A percentile compares a stretch with the other conserved stretches of the same genome.
Conservation (phyloP, 2,329 filamentous ascomycete species). For the Botrytis cinerea region DNA sequence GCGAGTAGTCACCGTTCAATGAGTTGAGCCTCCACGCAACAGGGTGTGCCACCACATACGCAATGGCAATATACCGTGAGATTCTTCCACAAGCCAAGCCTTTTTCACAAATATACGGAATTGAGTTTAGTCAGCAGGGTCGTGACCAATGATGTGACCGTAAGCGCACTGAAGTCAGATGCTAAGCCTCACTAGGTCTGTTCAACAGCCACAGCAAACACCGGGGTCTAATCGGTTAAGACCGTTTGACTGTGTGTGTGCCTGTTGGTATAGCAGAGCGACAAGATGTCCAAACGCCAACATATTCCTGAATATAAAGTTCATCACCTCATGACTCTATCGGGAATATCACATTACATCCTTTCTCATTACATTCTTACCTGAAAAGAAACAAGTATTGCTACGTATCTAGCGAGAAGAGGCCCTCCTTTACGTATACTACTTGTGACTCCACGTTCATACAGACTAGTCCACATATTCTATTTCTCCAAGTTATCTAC, state of each 20-base stretch:
- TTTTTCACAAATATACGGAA: background rate
- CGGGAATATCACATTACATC: background rate
- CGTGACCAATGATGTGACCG: slow-evolving; percentile 9
- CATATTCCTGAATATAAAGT: background rate
- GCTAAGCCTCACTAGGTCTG: slow-evolving; percentile 18
- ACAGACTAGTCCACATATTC: background rate
- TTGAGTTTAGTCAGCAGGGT: background rate
- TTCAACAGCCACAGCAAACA: slow-evolving; percentile 13
- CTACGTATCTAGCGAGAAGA: background rate
- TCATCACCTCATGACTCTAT: slow-evolving; percentile 7
- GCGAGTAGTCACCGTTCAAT: background rate
- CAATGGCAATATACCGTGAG: background rate
- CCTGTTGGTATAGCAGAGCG: background rate
- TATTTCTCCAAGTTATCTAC: background rate
- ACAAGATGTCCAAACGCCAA: background rate
- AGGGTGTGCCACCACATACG: background rate
- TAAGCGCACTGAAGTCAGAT: slow-evolving; percentile 18
- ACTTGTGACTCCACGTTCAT: background rate
- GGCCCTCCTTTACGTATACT: background rate
- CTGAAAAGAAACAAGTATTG: background rate
- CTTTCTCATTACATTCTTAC: background rate
- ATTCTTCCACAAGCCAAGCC: background rate
- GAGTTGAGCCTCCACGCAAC: background rate
- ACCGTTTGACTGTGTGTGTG: background rate
- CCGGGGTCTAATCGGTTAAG: background rate